These are phyloP conservation scores for Acacia melanoxylon DNA, from an alignment of 306 rosid genomes.

Conservation along the genomic window DNA sequence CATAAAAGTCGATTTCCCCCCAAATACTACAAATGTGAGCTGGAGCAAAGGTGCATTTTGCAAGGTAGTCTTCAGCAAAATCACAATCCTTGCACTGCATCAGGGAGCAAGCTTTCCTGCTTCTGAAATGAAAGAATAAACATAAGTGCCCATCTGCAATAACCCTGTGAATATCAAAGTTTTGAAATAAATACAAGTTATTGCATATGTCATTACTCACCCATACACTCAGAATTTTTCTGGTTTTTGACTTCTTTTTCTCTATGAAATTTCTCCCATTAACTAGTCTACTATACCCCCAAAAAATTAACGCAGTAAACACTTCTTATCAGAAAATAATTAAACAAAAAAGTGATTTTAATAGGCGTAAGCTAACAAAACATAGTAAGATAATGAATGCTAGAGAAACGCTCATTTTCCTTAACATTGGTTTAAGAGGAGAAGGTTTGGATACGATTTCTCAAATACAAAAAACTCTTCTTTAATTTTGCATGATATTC, in stretches of 20 bases:
- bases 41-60: background rate
- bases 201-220: background rate
- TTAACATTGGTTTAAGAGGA: background rate
- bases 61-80: background rate
- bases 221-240: background rate
- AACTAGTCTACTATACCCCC: background rate
- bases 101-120: background rate
- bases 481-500: background rate
- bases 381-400: background rate
- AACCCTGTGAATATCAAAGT: background rate
- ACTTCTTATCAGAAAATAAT: background rate
- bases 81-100: background rate
- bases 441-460: background rate
- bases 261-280: background rate
- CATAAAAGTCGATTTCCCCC: background rate
- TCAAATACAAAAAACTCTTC: background rate
- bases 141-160: background rate
- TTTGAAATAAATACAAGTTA: background rate
- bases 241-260: background rate
- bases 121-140: constrained; percentile 23
- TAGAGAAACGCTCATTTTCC: constrained; percentile 3
- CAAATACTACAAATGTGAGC: background rate
- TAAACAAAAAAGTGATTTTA: background rate
- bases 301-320: background rate
- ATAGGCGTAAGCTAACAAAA: background rate